Percentiles rank a stretch among this genome's conserved stretches.
Evolutionary conservation across 129 eudicot species (phyloP).

Genomic region (Flaveria linearis): DNA sequence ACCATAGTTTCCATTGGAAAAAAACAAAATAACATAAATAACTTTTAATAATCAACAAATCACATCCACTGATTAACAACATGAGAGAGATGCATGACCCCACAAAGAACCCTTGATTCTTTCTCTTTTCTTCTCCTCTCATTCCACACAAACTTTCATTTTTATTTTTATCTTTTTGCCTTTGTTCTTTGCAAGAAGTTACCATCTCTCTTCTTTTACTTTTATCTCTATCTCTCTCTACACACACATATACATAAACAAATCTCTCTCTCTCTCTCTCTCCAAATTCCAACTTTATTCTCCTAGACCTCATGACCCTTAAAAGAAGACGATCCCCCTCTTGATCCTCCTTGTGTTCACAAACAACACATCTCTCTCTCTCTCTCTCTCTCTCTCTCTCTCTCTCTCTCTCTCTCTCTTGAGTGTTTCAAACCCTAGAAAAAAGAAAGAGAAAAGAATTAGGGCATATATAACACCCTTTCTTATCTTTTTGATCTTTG

Average conservation of each 20-base stretch:
- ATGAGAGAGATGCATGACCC: constrained; percentile 42
- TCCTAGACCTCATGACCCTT: constrained; percentile 61
- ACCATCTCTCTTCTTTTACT: constrained; percentile 47
- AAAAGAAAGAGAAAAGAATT: constrained; percentile 19
- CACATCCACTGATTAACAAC: constrained; percentile 7
- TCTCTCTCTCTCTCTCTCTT: constrained; percentile 26
- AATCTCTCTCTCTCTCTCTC: constrained; percentile 18
- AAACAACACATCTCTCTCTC: constrained; percentile 46
- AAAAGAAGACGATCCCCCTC: constrained; percentile 61
- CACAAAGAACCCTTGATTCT: constrained; percentile 47
- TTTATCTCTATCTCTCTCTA: constrained; percentile 34
- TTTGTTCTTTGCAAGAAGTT: constrained; percentile 80
- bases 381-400: constrained; percentile 13
- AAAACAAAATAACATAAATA: not conserved
- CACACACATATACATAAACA: too few species aligned
- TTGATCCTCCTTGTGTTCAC: constrained; percentile 83
- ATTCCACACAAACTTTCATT: constrained; percentile 40
- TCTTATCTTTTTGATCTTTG: constrained; percentile 42
- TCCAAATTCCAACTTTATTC: constrained; percentile 71
- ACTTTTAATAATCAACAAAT: not conserved
- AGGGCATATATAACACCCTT: constrained; percentile 35
- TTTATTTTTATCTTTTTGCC: constrained; percentile 29
- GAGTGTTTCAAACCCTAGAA: constrained; percentile 51
- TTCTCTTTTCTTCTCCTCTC: constrained; percentile 41
- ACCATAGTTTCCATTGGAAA: too few species aligned